These are phyloP conservation scores for Chytriomyces sp. DNA, from an alignment of 192 early-diverging fungal genomes.

Conservation along the genomic window DNA sequence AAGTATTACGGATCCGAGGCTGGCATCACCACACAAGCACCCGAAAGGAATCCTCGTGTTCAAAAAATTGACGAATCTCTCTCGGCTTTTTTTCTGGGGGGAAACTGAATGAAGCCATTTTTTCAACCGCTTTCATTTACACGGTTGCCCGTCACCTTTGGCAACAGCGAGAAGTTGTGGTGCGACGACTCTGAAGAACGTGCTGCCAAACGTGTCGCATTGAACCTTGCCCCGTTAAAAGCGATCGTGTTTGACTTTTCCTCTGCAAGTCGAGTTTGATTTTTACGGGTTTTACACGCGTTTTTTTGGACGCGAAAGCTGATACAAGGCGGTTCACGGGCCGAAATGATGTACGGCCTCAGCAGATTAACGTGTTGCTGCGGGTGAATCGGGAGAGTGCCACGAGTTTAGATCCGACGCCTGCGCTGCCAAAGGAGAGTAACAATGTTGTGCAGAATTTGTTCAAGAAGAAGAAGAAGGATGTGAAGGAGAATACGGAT, in stretches of 20 bases:
- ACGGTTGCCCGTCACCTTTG: conserved; percentile 9
- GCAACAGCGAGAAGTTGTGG: conserved; percentile 35
- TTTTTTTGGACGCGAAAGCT: conserved; percentile 66
- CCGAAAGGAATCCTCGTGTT: too few species aligned
- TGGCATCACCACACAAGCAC: too few species aligned
- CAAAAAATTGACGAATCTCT: too few species aligned
- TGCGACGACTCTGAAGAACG: conserved; percentile 46
- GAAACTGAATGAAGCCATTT: conserved; percentile 2
- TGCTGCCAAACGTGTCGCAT: neutral
- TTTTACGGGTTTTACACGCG: conserved; percentile 79
- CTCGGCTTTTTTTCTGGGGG: too few species aligned
- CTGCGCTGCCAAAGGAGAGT: neutral
- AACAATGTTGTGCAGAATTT: neutral
- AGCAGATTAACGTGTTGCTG: conserved; percentile 28
- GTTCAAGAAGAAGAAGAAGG: conserved; percentile 1
- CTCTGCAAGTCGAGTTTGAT: conserved; percentile 76
- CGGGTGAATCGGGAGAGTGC: neutral
- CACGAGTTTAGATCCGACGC: neutral
- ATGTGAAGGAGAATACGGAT: neutral
- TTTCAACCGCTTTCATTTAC: conserved; percentile 34
- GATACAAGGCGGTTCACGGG: conserved; percentile 61
- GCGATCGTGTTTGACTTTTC: conserved; percentile 83
- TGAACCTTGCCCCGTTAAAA: too few species aligned
- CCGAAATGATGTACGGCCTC: conserved; percentile 36
- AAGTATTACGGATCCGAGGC: too few species aligned